Evolutionary conservation across 495 filamentous ascomycete species (phyloP).

Genomic region (Annulohypoxylon bovei): DNA sequence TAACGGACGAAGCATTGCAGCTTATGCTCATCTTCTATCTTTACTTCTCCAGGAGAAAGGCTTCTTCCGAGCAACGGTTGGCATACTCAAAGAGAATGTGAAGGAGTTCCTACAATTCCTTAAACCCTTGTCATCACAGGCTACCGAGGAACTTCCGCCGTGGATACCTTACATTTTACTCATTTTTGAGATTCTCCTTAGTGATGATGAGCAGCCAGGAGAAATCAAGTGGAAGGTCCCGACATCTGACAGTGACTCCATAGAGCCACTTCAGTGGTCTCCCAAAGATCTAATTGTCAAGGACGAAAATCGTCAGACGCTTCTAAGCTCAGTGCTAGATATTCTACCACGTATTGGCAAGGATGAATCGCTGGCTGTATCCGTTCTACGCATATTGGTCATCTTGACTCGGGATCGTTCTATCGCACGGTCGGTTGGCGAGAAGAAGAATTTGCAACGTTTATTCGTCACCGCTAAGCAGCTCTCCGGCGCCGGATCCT

Average conservation of each 20-base stretch:
- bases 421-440: constrained; percentile 77
- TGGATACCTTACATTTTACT: constrained; percentile 94
- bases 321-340: constrained; percentile 80
- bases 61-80: constrained; percentile 81
- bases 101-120: constrained; percentile 80
- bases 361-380: constrained; percentile 84
- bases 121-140: constrained; percentile 72
- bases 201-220: constrained; percentile 83
- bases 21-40: constrained; percentile 92
- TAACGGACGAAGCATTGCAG: constrained; percentile 69
- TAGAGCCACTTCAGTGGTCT: constrained; percentile 65
- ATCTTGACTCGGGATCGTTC: constrained; percentile 83
- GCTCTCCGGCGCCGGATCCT: constrained; percentile 77
- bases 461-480: constrained; percentile 96
- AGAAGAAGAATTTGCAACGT: constrained; percentile 88
- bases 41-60: constrained; percentile 82
- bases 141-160: constrained; percentile 78
- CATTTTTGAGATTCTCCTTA: constrained; percentile 87
- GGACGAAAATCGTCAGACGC: constrained; percentile 68
- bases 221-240: constrained; percentile 79
- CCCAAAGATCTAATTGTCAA: constrained; percentile 72
- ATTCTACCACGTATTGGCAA: constrained; percentile 87
- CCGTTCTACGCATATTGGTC: constrained; percentile 84
- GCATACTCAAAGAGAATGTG: constrained; percentile 82
- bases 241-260: constrained; percentile 61